Evolutionary conservation across 2,329 filamentous ascomycete genomes (phyloP).

Genomic region (Nigrospora sphaerica): DNA sequence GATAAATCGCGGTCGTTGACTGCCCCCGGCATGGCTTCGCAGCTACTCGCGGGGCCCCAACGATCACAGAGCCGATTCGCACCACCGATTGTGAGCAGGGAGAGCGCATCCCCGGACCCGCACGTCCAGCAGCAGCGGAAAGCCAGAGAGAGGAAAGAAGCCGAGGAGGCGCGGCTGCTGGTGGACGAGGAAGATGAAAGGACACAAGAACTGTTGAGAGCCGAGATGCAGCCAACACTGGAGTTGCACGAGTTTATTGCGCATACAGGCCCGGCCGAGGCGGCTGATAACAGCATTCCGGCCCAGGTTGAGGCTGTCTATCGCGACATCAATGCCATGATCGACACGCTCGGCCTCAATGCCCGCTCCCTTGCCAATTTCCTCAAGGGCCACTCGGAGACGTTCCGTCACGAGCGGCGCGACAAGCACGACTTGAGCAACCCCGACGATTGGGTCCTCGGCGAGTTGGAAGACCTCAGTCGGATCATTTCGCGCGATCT

Average conservation of each 20-base stretch:
- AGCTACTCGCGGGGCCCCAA: conserved; percentile 36
- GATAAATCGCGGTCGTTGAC: conserved; percentile 52
- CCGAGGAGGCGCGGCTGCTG: conserved; percentile 49
- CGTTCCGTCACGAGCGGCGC: conserved; percentile 42
- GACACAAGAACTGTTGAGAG: conserved; percentile 54
- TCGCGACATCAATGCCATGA: conserved; percentile 85
- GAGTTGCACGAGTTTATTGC: conserved; percentile 62
- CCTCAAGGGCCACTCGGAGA: conserved; percentile 58
- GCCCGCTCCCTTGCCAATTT: conserved; percentile 58
- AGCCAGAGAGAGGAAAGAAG: conserved; percentile 46
- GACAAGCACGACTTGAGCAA: conserved; percentile 62
- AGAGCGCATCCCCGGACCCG: conserved; percentile 33
- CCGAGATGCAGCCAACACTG: conserved; percentile 54
- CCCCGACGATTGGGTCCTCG: conserved; percentile 64
- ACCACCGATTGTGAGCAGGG: conserved; percentile 31
- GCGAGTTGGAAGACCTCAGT: conserved; percentile 65
- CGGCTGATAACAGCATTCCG: conserved; percentile 50
- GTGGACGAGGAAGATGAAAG: conserved; percentile 65
- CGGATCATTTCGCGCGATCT: conserved; percentile 59
- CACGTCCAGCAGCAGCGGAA: conserved; percentile 44
- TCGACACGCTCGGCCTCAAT: conserved; percentile 86
- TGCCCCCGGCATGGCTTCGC: conserved; percentile 51
- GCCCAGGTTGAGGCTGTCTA: conserved; percentile 62
- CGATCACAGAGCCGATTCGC: conserved; percentile 28
- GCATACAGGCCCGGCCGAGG: conserved; percentile 45